phyloP scores from a whole-genome alignment of 345 rosid species.

The Boechera stricta region DNA sequence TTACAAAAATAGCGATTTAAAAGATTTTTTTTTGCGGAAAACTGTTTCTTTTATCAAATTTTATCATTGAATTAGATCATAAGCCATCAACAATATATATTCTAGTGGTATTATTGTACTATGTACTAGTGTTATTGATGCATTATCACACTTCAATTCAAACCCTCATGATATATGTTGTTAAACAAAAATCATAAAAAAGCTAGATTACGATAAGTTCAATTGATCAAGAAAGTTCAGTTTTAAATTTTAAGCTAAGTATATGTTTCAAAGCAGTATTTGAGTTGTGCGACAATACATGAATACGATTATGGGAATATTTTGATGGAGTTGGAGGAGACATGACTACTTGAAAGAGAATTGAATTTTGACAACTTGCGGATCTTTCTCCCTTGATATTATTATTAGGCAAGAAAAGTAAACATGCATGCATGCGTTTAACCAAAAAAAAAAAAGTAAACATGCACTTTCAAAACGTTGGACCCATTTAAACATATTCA shows the following conservation, averaged over 20 bases:
- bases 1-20: no score
- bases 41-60: no score
- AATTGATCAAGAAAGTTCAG: neutral
- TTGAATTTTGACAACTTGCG: slow-evolving; percentile 28
- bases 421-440: neutral
- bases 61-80: no score
- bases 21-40: no score
- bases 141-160: neutral
- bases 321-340: slow-evolving; percentile 39
- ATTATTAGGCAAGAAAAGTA: slow-evolving; percentile 28
- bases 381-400: slow-evolving; percentile 12
- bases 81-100: no score
- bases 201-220: neutral
- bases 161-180: neutral
- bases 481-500: slow-evolving; percentile 19
- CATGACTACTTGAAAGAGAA: slow-evolving; percentile 41
- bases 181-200: neutral
- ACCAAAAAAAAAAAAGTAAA: neutral
- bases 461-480: slow-evolving; percentile 29
- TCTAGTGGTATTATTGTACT: no score
- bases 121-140: neutral
- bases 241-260: neutral
- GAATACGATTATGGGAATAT: slow-evolving; percentile 34
- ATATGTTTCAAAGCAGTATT: neutral
- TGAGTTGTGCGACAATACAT: slow-evolving; percentile 1